Evolutionary conservation across 140 eudicot species (phyloP).

Genomic region (Bidens hawaiensis): DNA sequence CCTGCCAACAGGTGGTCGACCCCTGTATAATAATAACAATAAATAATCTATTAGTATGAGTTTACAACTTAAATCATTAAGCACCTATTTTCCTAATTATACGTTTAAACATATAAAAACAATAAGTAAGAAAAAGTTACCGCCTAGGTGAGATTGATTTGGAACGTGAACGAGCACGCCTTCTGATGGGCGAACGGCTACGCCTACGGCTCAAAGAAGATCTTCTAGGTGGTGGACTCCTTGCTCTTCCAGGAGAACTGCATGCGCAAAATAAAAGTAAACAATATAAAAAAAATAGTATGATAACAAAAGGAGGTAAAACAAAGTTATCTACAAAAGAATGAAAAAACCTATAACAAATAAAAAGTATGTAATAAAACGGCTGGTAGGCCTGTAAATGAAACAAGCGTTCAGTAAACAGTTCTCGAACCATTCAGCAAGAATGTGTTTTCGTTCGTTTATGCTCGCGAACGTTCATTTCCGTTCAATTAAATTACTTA

Average conservation of each 20-base stretch:
- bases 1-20: slow-evolving; percentile 55
- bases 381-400: too few species aligned
- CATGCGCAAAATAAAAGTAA: neutral
- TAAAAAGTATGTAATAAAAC: too few species aligned
- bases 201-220: slow-evolving; percentile 85
- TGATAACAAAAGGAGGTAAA: neutral
- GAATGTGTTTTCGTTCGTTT: too few species aligned
- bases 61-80: neutral
- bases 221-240: slow-evolving; percentile 96
- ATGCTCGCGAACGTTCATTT: too few species aligned
- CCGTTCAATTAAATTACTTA: too few species aligned
- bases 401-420: too few species aligned
- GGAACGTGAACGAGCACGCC: slow-evolving; percentile 70
- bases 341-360: too few species aligned
- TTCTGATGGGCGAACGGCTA: slow-evolving; percentile 86
- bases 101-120: neutral
- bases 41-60: neutral
- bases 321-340: neutral
- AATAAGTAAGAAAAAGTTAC: slow-evolving; percentile 17
- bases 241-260: slow-evolving; percentile 71
- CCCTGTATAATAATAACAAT: slow-evolving; percentile 37
- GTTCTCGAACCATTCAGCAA: too few species aligned
- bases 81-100: neutral
- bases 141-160: slow-evolving; percentile 79
- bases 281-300: neutral